Evolutionary conservation across 1,284 basidiomycete genomes (phyloP).

Genomic region (Pterula multifida): DNA sequence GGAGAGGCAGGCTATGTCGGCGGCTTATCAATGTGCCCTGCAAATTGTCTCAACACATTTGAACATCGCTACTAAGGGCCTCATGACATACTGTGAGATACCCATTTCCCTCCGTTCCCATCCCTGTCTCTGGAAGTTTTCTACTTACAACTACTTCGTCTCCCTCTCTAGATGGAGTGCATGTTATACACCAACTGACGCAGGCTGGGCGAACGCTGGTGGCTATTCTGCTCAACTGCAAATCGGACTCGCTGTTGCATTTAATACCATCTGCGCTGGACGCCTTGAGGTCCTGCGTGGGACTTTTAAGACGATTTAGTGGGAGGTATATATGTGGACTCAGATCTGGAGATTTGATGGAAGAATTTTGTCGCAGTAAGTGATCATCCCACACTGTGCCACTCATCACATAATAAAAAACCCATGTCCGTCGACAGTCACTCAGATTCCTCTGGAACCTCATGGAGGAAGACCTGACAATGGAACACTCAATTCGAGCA

Average conservation of each 20-base stretch:
- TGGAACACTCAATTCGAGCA: background rate
- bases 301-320: conserved; percentile 67
- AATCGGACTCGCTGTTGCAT: conserved; percentile 52
- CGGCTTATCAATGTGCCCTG: conserved; percentile 62
- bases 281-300: conserved; percentile 75
- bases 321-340: conserved; percentile 78
- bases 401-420: background rate
- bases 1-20: conserved; percentile 57
- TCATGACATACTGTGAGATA: conserved; percentile 85
- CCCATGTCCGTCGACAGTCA: conserved; percentile 36
- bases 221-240: conserved; percentile 73
- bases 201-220: conserved; percentile 86
- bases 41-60: conserved; percentile 75
- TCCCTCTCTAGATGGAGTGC: conserved; percentile 86
- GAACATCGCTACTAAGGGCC: conserved; percentile 72
- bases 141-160: conserved; percentile 5
- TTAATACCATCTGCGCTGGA: conserved; percentile 74
- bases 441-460: conserved; percentile 74
- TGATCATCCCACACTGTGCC: conserved; percentile 12
- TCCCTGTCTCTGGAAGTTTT: background rate
- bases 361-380: conserved; percentile 84
- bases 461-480: background rate
- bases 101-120: conserved; percentile 6
- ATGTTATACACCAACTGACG: conserved; percentile 86
- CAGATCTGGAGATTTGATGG: conserved; percentile 80